Conservation (phyloP, 108 stramenopile genomes). For the Cyclotella sp. region DNA sequence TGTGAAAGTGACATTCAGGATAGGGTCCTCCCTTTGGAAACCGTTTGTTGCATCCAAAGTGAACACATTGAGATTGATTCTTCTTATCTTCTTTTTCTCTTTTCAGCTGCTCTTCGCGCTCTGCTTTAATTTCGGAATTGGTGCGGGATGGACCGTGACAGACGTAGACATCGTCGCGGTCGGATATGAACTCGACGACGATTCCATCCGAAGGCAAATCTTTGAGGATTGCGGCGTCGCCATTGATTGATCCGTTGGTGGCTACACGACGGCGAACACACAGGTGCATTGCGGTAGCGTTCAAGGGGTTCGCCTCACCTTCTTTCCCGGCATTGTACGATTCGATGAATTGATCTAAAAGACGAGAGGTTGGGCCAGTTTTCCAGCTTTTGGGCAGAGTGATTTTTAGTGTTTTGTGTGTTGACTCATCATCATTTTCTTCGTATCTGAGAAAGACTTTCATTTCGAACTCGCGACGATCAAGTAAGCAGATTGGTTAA, state of each 20-base stretch:
- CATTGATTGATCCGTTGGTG: constrained; percentile 4
- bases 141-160: constrained; percentile 72
- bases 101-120: constrained; percentile 44
- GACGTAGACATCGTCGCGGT: constrained; percentile 82
- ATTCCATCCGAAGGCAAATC: constrained; percentile 78
- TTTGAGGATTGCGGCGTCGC: constrained; percentile 18
- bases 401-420: constrained; percentile 90
- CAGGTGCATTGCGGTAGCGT: constrained; percentile 61
- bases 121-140: constrained; percentile 54
- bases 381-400: constrained; percentile 91
- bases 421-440: constrained; percentile 72
- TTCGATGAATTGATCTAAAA: constrained; percentile 82
- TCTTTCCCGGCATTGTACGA: constrained; percentile 79
- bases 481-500: too few relatives aligned
- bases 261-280: constrained; percentile 42
- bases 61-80: constrained; percentile 73
- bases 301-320: constrained; percentile 59
- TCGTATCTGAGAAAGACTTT: constrained; percentile 93
- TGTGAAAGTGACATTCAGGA: constrained; percentile 88
- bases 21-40: constrained; percentile 82
- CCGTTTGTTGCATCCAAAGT: constrained; percentile 89
- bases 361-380: constrained; percentile 76
- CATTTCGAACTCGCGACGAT: too few relatives aligned
- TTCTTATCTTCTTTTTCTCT: constrained; percentile 51
- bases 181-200: constrained; percentile 69